Conservation (phyloP, 164 flowering plant species). For the Annona squamosa region DNA sequence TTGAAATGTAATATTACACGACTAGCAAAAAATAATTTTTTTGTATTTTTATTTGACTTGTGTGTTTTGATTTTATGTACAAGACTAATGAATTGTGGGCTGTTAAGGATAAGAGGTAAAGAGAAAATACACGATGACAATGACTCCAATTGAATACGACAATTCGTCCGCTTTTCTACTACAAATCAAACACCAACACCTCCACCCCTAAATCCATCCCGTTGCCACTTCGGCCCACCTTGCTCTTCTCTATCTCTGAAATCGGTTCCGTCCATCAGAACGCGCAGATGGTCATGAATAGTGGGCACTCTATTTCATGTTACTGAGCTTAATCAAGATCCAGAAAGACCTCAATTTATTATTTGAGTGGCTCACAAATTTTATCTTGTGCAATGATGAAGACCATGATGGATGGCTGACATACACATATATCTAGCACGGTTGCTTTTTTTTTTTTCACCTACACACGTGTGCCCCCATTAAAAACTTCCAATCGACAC, state of each 20-base stretch:
- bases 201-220: background rate
- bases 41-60: too few species aligned
- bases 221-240: background rate
- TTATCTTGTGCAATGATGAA: background rate
- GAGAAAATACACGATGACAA: too few species aligned
- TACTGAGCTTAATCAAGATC: background rate
- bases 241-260: background rate
- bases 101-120: too few species aligned
- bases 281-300: background rate
- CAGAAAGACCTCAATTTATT: background rate
- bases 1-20: too few species aligned
- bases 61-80: too few species aligned
- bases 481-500: background rate
- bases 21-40: too few species aligned
- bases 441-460: background rate
- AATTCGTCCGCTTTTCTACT: background rate
- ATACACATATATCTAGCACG: background rate
- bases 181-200: background rate
- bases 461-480: background rate
- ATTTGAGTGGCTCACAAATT: background rate
- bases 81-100: too few species aligned
- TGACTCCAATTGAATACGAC: background rate
- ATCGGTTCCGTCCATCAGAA: background rate
- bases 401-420: background rate
- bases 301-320: background rate